These are phyloP conservation scores for Saccharum spontaneum DNA, from an alignment of 176 grass and related monocot species.

Conservation along the genomic window DNA sequence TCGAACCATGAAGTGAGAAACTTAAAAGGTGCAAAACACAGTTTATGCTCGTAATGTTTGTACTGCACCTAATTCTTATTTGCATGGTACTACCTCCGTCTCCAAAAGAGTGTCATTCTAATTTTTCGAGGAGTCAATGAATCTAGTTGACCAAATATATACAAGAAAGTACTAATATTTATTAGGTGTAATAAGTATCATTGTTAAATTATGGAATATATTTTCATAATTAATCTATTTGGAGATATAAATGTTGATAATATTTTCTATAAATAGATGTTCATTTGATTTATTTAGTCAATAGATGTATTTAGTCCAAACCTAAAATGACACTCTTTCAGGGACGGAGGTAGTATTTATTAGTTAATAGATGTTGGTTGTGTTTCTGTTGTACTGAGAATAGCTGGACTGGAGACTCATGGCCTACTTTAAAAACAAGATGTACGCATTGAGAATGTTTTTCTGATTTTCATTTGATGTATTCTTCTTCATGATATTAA, in stretches of 20 bases:
- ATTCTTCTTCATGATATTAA: slow-evolving; percentile 9
- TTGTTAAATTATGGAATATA: background rate
- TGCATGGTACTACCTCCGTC: background rate
- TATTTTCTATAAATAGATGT: background rate
- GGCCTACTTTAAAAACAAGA: slow-evolving; percentile 6
- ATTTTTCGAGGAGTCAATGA: background rate
- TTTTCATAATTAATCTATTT: background rate
- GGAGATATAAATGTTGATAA: background rate
- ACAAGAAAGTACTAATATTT: background rate
- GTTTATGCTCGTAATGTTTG: background rate
- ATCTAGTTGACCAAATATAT: background rate
- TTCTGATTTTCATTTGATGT: slow-evolving; percentile 11
- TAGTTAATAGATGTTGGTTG: background rate
- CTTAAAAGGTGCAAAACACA: background rate
- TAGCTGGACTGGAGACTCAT: background rate
- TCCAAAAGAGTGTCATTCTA: background rate
- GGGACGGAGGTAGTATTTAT: background rate
- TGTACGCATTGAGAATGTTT: background rate
- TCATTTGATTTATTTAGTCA: background rate
- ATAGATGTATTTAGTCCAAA: background rate
- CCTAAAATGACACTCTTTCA: background rate
- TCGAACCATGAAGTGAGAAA: background rate
- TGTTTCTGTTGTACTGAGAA: background rate
- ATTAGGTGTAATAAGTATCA: background rate
- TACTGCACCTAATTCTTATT: background rate